phyloP scores from a whole-genome alignment of 768 basidiomycete genomes.

The Lactifluus echinatus region DNA sequence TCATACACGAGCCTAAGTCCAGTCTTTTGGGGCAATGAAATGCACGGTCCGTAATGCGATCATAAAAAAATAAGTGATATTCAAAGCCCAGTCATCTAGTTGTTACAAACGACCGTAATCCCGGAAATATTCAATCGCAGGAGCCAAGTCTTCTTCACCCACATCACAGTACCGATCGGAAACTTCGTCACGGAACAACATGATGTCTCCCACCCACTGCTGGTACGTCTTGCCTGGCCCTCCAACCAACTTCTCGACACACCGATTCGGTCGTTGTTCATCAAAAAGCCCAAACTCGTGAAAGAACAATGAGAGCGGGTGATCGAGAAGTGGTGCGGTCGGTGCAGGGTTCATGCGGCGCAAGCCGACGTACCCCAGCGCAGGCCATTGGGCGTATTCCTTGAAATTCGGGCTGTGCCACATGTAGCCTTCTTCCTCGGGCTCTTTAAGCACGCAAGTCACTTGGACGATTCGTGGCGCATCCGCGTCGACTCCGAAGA shows the following conservation, averaged over 20 bases:
- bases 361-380: conserved; percentile 11
- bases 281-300: conserved; percentile 14
- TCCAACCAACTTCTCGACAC: conserved; percentile 14
- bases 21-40: neutral
- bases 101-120: conserved; percentile 13
- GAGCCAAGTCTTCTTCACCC: conserved; percentile 8
- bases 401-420: conserved; percentile 13
- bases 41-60: neutral
- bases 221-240: neutral
- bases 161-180: conserved; percentile 16
- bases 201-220: conserved; percentile 16
- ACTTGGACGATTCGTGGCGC: conserved; percentile 10
- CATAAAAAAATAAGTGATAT: neutral
- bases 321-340: neutral
- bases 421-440: conserved; percentile 15
- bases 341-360: conserved; percentile 8
- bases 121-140: conserved; percentile 16
- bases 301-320: conserved; percentile 11
- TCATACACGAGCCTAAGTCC: neutral
- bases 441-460: conserved; percentile 4
- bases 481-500: conserved; percentile 12
- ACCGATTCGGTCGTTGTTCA: conserved; percentile 12
- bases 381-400: conserved; percentile 16
- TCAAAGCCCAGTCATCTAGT: neutral
- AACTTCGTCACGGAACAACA: conserved; percentile 13